Evolutionary conservation across 2,329 filamentous ascomycete genomes (phyloP), one percentile per base, ranked within the genome.

Genomic region (Nemania sp.): DNA sequence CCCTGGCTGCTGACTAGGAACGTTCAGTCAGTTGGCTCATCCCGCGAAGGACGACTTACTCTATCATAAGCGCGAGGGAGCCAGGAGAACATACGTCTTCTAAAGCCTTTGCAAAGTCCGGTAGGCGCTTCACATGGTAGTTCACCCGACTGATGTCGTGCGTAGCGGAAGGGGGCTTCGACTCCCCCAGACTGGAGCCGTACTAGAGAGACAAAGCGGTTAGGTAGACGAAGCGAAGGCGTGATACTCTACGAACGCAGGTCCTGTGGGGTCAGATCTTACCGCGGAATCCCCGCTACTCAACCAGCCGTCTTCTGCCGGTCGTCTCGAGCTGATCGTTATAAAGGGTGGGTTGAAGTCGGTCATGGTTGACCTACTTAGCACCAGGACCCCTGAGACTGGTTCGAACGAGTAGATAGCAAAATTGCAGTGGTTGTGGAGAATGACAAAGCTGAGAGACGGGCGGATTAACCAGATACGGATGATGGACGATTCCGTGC

Each of bases 131-230:
- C 53, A 86, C 78, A 70, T 86, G 83, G 63, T 83, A 85, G 74
- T 76, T 84, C 3, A 84, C 81, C 43, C 83, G 81, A 67, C 83
- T 83, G 47, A 80, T 83, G 68, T 86, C 83, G 68, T 86, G 83
- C 13, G 83, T 86, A 18, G 82, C 75, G 17, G 78, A 69, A 9
- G 75, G 74, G 25, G 75, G 71, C 55, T 67, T 72, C 55, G 74
- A 71, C 59, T 78, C 77, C 40, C 74, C 76, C 60, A 71, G 69
- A 65, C 73, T 77, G 18, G 79, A 80, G 65, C 77, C 78, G 67
- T 80, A 81, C 78, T 81, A 74, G 57, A 74, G 45, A 65, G 73
- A 5, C 3, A 43, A 75, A 65, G 74, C 76, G 29, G 18, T 20
- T 18, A 37, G 68, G 71, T 66, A 75, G 71, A 66, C 55, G 61